Evolutionary conservation across 2,329 filamentous ascomycete genomes (phyloP).

Genomic region (Talaromyces sp.): DNA sequence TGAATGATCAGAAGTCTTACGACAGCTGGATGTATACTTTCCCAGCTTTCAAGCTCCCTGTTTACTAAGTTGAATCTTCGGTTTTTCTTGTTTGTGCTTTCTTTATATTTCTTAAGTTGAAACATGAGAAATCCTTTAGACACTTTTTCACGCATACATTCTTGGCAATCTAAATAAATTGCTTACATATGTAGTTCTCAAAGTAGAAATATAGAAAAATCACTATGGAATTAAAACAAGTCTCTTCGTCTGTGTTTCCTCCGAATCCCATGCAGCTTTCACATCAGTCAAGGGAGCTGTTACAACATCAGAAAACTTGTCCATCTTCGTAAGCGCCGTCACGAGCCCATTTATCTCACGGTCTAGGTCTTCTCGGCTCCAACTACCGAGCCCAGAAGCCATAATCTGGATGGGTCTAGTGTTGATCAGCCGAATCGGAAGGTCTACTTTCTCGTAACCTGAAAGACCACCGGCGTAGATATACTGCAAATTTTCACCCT

Average conservation of each 20-base stretch:
- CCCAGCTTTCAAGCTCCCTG: neutral
- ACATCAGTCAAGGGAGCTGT: neutral
- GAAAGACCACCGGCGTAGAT: neutral
- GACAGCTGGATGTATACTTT: neutral
- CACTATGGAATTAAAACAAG: neutral
- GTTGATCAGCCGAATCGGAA: neutral
- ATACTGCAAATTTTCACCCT: neutral
- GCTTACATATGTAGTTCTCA: too few relatives aligned
- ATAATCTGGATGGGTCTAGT: neutral
- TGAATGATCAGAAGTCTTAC: neutral
- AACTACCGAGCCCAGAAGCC: neutral
- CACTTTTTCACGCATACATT: too few relatives aligned
- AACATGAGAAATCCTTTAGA: neutral
- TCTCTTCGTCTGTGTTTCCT: neutral
- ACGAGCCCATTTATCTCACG: neutral
- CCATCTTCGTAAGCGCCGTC: neutral
- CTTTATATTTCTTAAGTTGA: neutral
- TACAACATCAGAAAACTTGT: neutral
- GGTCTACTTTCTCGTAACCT: neutral
- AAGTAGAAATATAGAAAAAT: too few relatives aligned
- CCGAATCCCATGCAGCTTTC: neutral
- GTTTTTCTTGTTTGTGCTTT: neutral
- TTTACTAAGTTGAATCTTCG: neutral
- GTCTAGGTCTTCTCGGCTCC: neutral
- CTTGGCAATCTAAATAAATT: too few relatives aligned